Evolutionary conservation across 106 monocot genomes (phyloP).

Genomic region (Apostasia shenzhenica): DNA sequence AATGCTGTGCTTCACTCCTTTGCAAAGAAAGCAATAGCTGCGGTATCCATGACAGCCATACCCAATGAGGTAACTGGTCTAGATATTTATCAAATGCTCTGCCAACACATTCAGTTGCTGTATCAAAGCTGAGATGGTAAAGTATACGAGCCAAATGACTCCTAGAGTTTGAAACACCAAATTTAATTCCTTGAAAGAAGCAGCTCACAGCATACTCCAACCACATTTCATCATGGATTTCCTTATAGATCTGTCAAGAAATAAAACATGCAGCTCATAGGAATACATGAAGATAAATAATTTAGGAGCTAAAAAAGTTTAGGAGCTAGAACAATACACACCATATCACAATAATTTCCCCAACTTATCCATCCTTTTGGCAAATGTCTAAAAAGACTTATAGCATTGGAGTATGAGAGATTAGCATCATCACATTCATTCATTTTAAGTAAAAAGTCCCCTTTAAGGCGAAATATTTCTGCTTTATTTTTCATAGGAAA

Average conservation of each 20-base stretch:
- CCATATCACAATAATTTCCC: conserved; percentile 99
- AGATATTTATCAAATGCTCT: conserved; percentile 86
- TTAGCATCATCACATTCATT: conserved; percentile 89
- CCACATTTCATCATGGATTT: conserved; percentile 84
- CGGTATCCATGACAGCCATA: conserved; percentile 99
- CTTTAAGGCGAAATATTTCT: conserved; percentile 93
- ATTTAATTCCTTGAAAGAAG: conserved; percentile 96
- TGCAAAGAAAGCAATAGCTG: conserved; percentile 93
- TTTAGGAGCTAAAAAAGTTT: background rate
- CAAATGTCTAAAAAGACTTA: conserved; percentile 82
- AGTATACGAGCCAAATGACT: conserved; percentile 94
- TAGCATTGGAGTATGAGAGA: conserved; percentile 75
- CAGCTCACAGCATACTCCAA: conserved; percentile 94
- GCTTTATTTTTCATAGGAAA: conserved; percentile 89
- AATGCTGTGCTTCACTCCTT: conserved; percentile 86
- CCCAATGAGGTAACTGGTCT: conserved; percentile 98
- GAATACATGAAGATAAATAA: conserved; percentile 1
- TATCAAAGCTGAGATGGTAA: conserved; percentile 96
- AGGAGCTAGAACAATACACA: conserved; percentile 17
- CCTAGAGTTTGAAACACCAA: conserved; percentile 90
- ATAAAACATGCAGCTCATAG: background rate
- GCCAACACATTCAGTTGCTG: conserved; percentile 82
- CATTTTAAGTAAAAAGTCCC: conserved; percentile 92
- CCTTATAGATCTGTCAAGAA: conserved; percentile 75
- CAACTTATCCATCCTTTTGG: conserved; percentile 99